Percentiles rank a stretch among this genome's conserved stretches.
Conservation (phyloP, 2,329 filamentous ascomycete genomes). For the Talaromyces sp. region DNA sequence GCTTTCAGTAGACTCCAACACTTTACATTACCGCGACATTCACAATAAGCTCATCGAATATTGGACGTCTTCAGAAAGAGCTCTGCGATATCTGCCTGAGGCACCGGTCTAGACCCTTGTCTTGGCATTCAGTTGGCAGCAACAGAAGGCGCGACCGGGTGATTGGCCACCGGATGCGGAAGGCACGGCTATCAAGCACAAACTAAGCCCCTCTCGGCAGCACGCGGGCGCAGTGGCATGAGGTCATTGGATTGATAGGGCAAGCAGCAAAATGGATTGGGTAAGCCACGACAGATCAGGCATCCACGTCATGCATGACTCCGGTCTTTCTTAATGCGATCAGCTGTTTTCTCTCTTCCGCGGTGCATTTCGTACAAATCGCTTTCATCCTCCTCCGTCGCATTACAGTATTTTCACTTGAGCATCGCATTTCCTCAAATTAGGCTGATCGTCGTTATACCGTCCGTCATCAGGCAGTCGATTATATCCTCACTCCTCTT, state of each 20-base stretch:
- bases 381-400: background rate
- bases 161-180: conserved; percentile 12
- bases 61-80: conserved; percentile 1
- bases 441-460: background rate
- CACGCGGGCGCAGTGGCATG: background rate
- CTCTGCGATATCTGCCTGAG: conserved; percentile 4
- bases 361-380: background rate
- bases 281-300: conserved; percentile 45
- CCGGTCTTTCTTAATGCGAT: conserved; percentile 16
- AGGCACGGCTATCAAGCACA: background rate
- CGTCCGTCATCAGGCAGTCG: conserved; percentile 52
- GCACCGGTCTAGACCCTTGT: conserved; percentile 14
- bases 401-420: background rate
- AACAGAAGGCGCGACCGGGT: background rate
- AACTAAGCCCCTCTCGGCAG: conserved; percentile 1
- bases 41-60: background rate
- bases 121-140: conserved; percentile 15
- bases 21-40: background rate
- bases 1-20: background rate
- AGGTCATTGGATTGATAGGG: conserved; percentile 10
- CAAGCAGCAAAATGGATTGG: conserved; percentile 27
- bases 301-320: conserved; percentile 16
- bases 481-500: conserved; percentile 67
- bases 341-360: background rate
- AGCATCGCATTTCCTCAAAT: background rate